A percentile compares a stretch with the other conserved stretches of the same genome.
Evolutionary conservation across 2,329 filamentous ascomycete genomes (phyloP).

Genomic region (Polytolypa hystricis): DNA sequence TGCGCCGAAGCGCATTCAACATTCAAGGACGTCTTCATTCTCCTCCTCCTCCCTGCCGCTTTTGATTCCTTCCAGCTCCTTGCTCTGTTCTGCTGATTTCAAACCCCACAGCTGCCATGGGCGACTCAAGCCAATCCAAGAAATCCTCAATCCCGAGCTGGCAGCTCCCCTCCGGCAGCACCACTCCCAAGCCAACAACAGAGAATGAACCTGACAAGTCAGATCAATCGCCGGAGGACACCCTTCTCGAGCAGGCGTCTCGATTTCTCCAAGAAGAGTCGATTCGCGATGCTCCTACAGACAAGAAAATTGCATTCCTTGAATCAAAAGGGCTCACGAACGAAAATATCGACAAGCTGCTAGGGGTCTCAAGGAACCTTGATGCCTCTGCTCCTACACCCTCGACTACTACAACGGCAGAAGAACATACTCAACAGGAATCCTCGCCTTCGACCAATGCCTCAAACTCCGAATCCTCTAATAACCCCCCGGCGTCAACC

Average conservation of each 20-base stretch:
- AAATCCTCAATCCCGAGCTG: slow-evolving; percentile 28
- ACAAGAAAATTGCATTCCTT: slow-evolving; percentile 67
- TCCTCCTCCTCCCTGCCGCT: no score
- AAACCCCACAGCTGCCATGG: slow-evolving; percentile 22
- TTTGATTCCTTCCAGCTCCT: no score
- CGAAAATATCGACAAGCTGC: slow-evolving; percentile 56
- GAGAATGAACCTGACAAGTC: slow-evolving; percentile 13
- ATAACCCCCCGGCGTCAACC: not conserved
- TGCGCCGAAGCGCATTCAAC: no score
- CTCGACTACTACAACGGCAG: slow-evolving; percentile 1
- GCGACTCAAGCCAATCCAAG: slow-evolving; percentile 19
- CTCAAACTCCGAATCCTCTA: not conserved
- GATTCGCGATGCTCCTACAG: slow-evolving; percentile 56
- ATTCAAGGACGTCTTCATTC: no score
- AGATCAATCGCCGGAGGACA: slow-evolving; percentile 3
- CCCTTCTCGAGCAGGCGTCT: slow-evolving; percentile 54
- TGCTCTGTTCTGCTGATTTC: no score
- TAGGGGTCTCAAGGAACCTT: slow-evolving; percentile 35
- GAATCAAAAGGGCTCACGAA: slow-evolving; percentile 61
- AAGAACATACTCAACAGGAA: not conserved
- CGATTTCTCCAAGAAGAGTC: slow-evolving; percentile 65
- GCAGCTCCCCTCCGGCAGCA: slow-evolving; percentile 27
- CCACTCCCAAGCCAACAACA: slow-evolving; percentile 19
- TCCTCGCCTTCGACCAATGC: not conserved
- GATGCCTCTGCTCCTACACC: slow-evolving; percentile 16